Percentiles rank a stretch among this genome's conserved stretches.
Evolutionary conservation across 2,329 filamentous ascomycete species (phyloP).

Genomic region (Penicillium occitanis): DNA sequence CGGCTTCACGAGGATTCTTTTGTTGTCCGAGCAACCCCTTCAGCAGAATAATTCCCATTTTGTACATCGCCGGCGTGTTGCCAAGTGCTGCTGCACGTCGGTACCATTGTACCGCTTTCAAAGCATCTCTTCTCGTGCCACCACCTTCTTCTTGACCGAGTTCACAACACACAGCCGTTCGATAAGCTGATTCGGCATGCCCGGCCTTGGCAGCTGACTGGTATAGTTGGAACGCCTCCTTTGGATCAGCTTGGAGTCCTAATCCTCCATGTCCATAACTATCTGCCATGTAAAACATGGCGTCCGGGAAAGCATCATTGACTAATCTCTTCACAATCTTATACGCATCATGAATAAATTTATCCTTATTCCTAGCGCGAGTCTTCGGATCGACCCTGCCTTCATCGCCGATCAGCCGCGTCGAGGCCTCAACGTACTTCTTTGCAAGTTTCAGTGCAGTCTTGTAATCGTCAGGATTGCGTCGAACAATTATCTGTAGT

Average conservation of each 20-base stretch:
- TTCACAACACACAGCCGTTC: conserved; percentile 95
- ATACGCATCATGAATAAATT: conserved; percentile 79
- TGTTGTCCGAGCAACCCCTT: conserved; percentile 91
- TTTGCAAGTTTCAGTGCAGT: conserved; percentile 74
- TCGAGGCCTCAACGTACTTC: conserved; percentile 80
- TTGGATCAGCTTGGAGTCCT: conserved; percentile 76
- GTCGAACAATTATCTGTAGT: conserved; percentile 67
- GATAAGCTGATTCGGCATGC: conserved; percentile 83
- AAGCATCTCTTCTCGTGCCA: conserved; percentile 82
- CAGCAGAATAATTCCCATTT: conserved; percentile 91
- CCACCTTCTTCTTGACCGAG: conserved; percentile 93
- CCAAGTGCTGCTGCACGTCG: conserved; percentile 86
- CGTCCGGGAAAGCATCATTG: conserved; percentile 70
- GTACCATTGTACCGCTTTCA: conserved; percentile 98
- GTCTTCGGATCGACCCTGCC: conserved; percentile 67
- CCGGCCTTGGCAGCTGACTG: conserved; percentile 89
- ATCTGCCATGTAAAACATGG: conserved; percentile 93
- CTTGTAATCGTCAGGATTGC: conserved; percentile 69
- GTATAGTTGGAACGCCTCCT: conserved; percentile 90
- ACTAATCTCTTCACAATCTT: conserved; percentile 90
- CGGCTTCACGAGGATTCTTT: conserved; percentile 77
- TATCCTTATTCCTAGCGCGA: conserved; percentile 68
- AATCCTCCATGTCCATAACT: conserved; percentile 79
- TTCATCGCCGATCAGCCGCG: conserved; percentile 73
- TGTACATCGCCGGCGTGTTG: conserved; percentile 95